A percentile compares a stretch with the other conserved stretches of the same genome.
Conservation (phyloP, 495 filamentous ascomycete genomes). For the Cercophora samala region DNA sequence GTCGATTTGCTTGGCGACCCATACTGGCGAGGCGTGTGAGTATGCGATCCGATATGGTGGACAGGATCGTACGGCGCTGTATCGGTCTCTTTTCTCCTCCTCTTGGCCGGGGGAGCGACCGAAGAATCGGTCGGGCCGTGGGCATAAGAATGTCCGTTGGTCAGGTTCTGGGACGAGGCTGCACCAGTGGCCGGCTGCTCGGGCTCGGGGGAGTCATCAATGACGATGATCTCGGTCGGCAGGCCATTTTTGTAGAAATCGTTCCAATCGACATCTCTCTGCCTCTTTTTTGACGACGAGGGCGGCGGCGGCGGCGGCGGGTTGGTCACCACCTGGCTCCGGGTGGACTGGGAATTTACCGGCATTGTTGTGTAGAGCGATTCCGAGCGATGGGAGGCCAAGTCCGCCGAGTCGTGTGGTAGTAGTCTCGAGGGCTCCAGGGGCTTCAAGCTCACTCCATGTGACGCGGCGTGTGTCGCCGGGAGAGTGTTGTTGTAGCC, state of each 20-base stretch:
- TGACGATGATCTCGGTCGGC: slow-evolving; percentile 91
- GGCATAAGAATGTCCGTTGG: slow-evolving; percentile 26
- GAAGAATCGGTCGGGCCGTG: slow-evolving; percentile 24
- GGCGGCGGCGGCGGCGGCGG: slow-evolving; percentile 27
- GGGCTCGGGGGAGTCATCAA: slow-evolving; percentile 81
- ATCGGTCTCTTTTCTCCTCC: slow-evolving; percentile 48
- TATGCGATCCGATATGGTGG: slow-evolving; percentile 60
- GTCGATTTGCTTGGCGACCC: slow-evolving; percentile 58
- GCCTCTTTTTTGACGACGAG: slow-evolving; percentile 46
- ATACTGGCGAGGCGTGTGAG: slow-evolving; percentile 53
- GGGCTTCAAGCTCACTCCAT: slow-evolving; percentile 35
- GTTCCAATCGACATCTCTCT: slow-evolving; percentile 76
- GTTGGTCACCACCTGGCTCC: slow-evolving; percentile 28
- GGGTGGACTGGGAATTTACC: slow-evolving; percentile 26
- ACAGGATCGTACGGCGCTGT: slow-evolving; percentile 46
- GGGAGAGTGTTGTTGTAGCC: slow-evolving; percentile 28
- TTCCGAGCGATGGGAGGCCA: slow-evolving; percentile 21
- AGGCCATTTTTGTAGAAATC: slow-evolving; percentile 91
- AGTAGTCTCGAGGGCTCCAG: slow-evolving; percentile 35
- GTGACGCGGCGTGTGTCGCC: slow-evolving; percentile 34
- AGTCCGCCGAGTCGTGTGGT: slow-evolving; percentile 31
- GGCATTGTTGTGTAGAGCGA: slow-evolving; percentile 39
- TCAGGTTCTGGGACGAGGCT: slow-evolving; percentile 29
- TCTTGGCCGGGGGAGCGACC: slow-evolving; percentile 44
- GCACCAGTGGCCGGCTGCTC: slow-evolving; percentile 38